Evolutionary conservation across 495 filamentous ascomycete species (phyloP), one percentile per base, ranked within the genome.

Genomic region (Amniculicola lignicola): DNA sequence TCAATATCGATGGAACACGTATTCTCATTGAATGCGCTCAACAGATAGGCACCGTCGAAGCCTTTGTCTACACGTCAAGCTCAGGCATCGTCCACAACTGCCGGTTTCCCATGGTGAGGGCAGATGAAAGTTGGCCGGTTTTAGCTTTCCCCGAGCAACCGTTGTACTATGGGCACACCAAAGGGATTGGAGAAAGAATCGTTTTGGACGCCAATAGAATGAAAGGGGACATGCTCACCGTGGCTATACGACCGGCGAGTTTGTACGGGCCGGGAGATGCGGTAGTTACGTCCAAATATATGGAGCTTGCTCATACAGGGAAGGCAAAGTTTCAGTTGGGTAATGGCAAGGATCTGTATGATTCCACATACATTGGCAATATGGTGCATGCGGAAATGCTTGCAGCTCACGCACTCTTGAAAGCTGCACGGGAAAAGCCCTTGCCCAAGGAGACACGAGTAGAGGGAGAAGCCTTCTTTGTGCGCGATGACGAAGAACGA

Each of bases 51-150:
- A 22, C 14, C 6, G 51, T 41, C 2, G 43, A 55, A 27, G 57
- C 51, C 3, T 41, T 54, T 1, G 15, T 55, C 14, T 61, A 61
- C 35, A 61, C 57, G 11, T 61, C 57, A 2, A 61, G 57, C 18
- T 54, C 51, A 9, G 54, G 51, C 18, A 25, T 61, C 33, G 36
- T 61, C 21, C 57, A 55, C 57, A 29, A 55, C 39, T 2, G 50
- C 37, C 21, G 15, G 2, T 29, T 9, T 31, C 11, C n/a, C n/a
- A n/a, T 61, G 1, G 27, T 25, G 3, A 15, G 24, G 1, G 57
- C 57, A 9, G 33, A 16, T n/a, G 49, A 61, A 18, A 18, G 24
- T 1, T 0, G 6, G 10, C 50, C 29, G 3, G 3, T 55, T 4
- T 12, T 61, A n/a, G 49, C 46, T 27, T 37, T 1, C 2, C 57